These are phyloP conservation scores for Solanum piurae DNA, from an alignment of 257 asterid genomes.

Conservation along the genomic window DNA sequence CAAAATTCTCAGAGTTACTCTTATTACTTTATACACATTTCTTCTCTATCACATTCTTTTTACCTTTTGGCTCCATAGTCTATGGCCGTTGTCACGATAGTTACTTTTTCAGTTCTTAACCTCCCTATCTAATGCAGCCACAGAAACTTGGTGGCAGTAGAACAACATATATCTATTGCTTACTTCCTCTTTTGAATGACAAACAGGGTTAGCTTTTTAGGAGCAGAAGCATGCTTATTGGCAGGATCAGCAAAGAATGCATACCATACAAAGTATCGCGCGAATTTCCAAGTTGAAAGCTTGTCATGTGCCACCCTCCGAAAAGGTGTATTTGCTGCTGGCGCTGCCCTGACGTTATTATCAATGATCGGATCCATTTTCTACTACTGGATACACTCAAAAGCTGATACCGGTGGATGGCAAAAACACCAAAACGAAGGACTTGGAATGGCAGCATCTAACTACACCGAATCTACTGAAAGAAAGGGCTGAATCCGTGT, in stretches of 20 bases:
- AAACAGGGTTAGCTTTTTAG: slow-evolving; percentile 76
- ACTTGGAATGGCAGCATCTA: slow-evolving; percentile 55
- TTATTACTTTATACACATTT: neutral
- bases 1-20: neutral
- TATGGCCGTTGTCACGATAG: neutral
- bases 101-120: neutral
- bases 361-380: slow-evolving; percentile 45
- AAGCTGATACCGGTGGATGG: slow-evolving; percentile 94
- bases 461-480: slow-evolving; percentile 34
- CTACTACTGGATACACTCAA: slow-evolving; percentile 79
- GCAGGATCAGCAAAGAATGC: slow-evolving; percentile 96
- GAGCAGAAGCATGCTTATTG: slow-evolving; percentile 86
- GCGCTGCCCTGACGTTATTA: slow-evolving; percentile 62
- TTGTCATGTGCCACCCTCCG: slow-evolving; percentile 86
- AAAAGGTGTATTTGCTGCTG: slow-evolving; percentile 93
- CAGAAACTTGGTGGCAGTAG: neutral
- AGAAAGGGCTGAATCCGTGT: slow-evolving; percentile 12
- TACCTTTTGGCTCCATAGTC: neutral
- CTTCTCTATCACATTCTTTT: neutral
- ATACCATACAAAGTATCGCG: slow-evolving; percentile 87
- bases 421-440: slow-evolving; percentile 81
- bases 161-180: neutral
- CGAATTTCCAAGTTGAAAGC: slow-evolving; percentile 37
- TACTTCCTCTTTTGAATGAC: neutral
- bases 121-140: neutral